Conservation (phyloP, 345 rosid species). For the Turritis glabra region DNA sequence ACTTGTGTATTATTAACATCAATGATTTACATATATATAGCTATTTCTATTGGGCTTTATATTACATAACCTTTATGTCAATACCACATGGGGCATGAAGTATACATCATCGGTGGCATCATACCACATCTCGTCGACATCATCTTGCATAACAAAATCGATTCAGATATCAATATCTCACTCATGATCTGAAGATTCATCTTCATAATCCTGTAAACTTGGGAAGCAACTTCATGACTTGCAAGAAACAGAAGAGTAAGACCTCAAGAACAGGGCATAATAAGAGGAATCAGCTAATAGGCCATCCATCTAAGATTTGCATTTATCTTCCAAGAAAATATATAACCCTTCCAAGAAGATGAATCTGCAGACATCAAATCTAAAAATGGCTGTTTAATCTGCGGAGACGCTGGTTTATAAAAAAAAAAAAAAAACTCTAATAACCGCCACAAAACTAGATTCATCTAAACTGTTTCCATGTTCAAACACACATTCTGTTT, state of each 20-base stretch:
- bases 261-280: not conserved
- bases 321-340: too few relatives aligned
- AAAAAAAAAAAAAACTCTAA: too few relatives aligned
- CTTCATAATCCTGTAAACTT: not conserved
- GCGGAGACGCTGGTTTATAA: too few relatives aligned
- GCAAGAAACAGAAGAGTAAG: not conserved
- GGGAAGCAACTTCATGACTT: too few relatives aligned
- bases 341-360: too few relatives aligned
- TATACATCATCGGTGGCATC: conserved; percentile 54
- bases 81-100: too few relatives aligned
- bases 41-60: too few relatives aligned
- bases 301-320: conserved; percentile 12
- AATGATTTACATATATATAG: too few relatives aligned
- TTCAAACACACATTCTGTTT: not conserved
- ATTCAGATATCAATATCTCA: not conserved
- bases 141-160: conserved; percentile 48
- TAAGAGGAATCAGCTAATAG: not conserved
- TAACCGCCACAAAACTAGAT: too few relatives aligned
- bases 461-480: not conserved
- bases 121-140: conserved; percentile 58
- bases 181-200: not conserved
- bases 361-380: not conserved
- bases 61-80: too few relatives aligned
- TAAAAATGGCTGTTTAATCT: too few relatives aligned
- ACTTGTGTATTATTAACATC: too few relatives aligned